Evolutionary conservation across 805 yeast genomes (phyloP).

Genomic region (Kodamaea restingae): DNA sequence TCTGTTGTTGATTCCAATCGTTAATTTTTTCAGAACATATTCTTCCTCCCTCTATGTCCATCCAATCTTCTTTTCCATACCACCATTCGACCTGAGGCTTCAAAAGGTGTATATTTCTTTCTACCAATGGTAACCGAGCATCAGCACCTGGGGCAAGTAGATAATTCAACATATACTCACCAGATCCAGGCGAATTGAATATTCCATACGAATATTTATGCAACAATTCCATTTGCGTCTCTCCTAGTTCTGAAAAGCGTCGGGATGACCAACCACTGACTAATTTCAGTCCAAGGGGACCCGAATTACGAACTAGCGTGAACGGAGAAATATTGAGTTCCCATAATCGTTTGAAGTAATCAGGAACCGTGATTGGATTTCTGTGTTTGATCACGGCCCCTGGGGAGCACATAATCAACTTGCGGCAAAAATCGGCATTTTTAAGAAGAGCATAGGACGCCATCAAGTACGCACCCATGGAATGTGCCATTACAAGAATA

Average conservation of each 20-base stretch:
- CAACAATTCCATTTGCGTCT: slow-evolving; percentile 46
- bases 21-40: slow-evolving; percentile 34
- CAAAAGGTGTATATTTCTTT: slow-evolving; percentile 46
- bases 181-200: slow-evolving; percentile 84
- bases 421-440: slow-evolving; percentile 56
- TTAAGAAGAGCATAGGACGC: slow-evolving; percentile 59
- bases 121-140: slow-evolving; percentile 69
- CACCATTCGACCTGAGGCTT: slow-evolving; percentile 72
- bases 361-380: slow-evolving; percentile 50
- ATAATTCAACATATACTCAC: slow-evolving; percentile 86
- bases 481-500: slow-evolving; percentile 73
- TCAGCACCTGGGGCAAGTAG: slow-evolving; percentile 87
- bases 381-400: slow-evolving; percentile 70
- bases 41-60: slow-evolving; percentile 51
- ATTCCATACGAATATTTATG: slow-evolving; percentile 82
- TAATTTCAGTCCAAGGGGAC: slow-evolving; percentile 78
- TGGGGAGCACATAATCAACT: slow-evolving; percentile 79
- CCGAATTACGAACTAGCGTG: slow-evolving; percentile 67
- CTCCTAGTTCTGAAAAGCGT: slow-evolving; percentile 60
- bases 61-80: slow-evolving; percentile 76
- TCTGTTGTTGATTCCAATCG: slow-evolving; percentile 8
- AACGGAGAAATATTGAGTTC: slow-evolving; percentile 85
- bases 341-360: slow-evolving; percentile 81
- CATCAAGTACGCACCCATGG: slow-evolving; percentile 86
- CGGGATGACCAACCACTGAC: slow-evolving; percentile 89